Conservation (phyloP, 2,329 filamentous ascomycete genomes). For the Scytalidium lignicola region DNA sequence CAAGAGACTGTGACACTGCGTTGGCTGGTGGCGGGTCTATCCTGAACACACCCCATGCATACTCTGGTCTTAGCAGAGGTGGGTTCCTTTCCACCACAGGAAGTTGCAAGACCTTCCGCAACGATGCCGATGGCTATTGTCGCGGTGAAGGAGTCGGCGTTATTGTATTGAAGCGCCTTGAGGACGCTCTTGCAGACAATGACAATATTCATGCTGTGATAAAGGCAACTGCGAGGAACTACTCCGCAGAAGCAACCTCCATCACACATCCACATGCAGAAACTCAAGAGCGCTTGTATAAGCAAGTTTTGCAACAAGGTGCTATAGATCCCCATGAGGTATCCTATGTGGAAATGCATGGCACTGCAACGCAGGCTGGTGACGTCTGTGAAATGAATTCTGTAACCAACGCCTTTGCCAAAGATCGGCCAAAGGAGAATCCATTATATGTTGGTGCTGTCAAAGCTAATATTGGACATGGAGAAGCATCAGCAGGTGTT, state of each 20-base stretch:
- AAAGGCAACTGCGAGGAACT: constrained; percentile 67
- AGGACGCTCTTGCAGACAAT: constrained; percentile 40
- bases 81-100: constrained; percentile 75
- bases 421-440: not conserved
- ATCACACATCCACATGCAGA: constrained; percentile 76
- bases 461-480: constrained; percentile 5
- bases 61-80: constrained; percentile 62
- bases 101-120: constrained; percentile 70
- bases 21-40: constrained; percentile 75
- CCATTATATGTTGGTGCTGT: constrained; percentile 6
- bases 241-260: constrained; percentile 70
- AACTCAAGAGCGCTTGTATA: constrained; percentile 65
- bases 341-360: constrained; percentile 82
- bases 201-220: constrained; percentile 47
- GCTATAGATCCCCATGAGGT: constrained; percentile 68
- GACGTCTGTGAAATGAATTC: constrained; percentile 76
- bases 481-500: constrained; percentile 1
- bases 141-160: constrained; percentile 71
- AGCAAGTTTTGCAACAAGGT: constrained; percentile 62
- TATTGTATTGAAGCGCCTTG: constrained; percentile 49
- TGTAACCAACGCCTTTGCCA: constrained; percentile 56
- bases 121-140: constrained; percentile 81
- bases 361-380: constrained; percentile 77
- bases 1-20: constrained; percentile 74
- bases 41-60: constrained; percentile 48